Evolutionary conservation across 2,329 filamentous ascomycete genomes (phyloP), one percentile per base, ranked within the genome.

Genomic region (Epichloe gansuensis): DNA sequence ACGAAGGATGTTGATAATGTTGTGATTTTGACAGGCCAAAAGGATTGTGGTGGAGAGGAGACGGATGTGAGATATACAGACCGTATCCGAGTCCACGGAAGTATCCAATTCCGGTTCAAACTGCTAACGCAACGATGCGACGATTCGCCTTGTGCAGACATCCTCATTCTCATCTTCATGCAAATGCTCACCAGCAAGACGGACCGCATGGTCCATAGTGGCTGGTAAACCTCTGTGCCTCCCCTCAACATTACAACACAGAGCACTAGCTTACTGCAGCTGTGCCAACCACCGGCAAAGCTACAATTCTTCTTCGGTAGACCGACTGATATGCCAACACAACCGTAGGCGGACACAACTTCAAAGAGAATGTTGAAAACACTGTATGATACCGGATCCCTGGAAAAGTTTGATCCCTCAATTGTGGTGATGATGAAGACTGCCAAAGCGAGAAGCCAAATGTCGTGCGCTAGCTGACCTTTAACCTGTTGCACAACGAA

Each of bases 401-500:
- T 37, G n/a, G 46, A 38, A 21, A 52, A 49, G 9, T 45, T 35
- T 63, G 59, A 1, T 15, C 76, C 77, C 62, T 86, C 82, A 46
- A 83, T 79, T 41, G 78, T 74, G 51, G 74, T 72, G 52, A 86
- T 81, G 35, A 81, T 63, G 48, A 85, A 71, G 12, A 83, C 73
- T 2, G 80, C 78, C 0, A 84, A 64, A 3, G 80, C 75, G 13
- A 86, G 76, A 69, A 75, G 81, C 82, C 82, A 85, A 15, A 86
- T 69, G 60, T 86, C 83, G 62, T 85, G 80, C 34, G 80, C 77
- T 2, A 86, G 72, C 62, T 86, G 82, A 5, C 76, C 75, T n/a
- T 79, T 76, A 23, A 85, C 69, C 61, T 85, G 81, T 55, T 77
- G 72, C 42, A 72, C 70, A 13, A 80, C 67, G 51, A 79, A 77